Base-by-base conservation (phyloP, 1,284 basidiomycete species). In the Porphyrellus sp. region DNA sequence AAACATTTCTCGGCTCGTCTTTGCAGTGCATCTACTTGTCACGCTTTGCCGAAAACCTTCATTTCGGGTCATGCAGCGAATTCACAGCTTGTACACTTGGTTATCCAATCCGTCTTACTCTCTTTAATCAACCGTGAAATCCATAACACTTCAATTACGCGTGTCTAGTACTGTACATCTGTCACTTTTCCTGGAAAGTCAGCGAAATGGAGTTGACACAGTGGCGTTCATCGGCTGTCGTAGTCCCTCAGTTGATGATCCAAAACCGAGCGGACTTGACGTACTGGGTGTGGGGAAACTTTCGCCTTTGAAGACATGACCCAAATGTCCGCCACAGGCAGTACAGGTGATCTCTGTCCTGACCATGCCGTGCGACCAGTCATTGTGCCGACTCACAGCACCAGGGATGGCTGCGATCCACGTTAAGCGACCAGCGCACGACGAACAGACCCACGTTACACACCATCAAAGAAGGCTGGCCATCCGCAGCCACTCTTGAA, bases 401-500 rank as follows among this genome's bases (percentile, higher is more conserved):
- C 93, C 94, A 1, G 93, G 94, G 53, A 97, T 84, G 3, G 92
- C 91, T 88, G 54, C 34, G 24, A 42, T 35, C 9, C n/a, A 15
- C 40, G 12, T 33, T 69, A 11, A 64, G 53, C 23, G 7, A 47
- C 34, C 15, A 13, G 34, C 9, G 9, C 33, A 51, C 24, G 28
- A 35, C 31, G 4, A 5, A 31, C 7, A 5, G 5, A 21, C n/a
- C 20, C 23, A 16, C 23, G 21, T 8, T 27, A 61, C 70, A 47
- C 52, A 88, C 88, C 87, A 65, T 96, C 93, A 68, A 89, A 98
- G 78, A 95, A 98, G 1, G 93, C 93, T n/a, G 93, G 94, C 93
- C 93, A 98, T 28, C 93, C 94, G 64, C 93, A 98, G 11, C 93
- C 92, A 52, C 89, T 93, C 63, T 90, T 81, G 72, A 97, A 98